phyloP scores from a whole-genome alignment of 306 rosid genomes.

The Begonia fuchsioides region DNA sequence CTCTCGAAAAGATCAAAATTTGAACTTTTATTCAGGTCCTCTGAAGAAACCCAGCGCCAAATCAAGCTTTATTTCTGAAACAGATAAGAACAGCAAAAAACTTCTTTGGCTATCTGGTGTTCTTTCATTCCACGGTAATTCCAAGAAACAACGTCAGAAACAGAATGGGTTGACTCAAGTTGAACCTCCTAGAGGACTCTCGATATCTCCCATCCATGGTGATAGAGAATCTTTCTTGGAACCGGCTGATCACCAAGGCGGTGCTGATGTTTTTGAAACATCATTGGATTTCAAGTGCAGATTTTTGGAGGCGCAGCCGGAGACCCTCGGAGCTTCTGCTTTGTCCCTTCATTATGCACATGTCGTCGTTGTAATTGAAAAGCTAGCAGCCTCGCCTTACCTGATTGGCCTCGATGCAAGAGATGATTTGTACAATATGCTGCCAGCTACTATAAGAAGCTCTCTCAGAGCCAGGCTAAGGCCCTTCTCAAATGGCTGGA shows the following conservation, averaged over 20 bases:
- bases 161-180: conserved; percentile 61
- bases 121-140: conserved; percentile 19
- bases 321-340: conserved; percentile 77
- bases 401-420: conserved; percentile 92
- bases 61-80: conserved; percentile 39
- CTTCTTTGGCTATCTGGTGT: conserved; percentile 38
- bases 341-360: conserved; percentile 93
- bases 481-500: conserved; percentile 55
- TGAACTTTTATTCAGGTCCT: conserved; percentile 68
- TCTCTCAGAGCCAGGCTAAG: conserved; percentile 56
- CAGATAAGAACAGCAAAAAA: conserved; percentile 36
- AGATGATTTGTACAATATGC: conserved; percentile 87
- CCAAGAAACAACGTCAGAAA: conserved; percentile 37
- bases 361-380: conserved; percentile 73
- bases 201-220: conserved; percentile 23
- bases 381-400: conserved; percentile 86
- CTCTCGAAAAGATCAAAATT: conserved; percentile 27
- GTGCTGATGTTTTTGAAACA: conserved; percentile 18
- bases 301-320: conserved; percentile 66
- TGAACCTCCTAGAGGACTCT: conserved; percentile 75
- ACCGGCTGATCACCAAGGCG: conserved; percentile 16
- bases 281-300: conserved; percentile 29
- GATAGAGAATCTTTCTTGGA: conserved; percentile 16
- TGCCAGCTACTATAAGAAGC: conserved; percentile 59
- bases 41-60: conserved; percentile 36